These are phyloP conservation scores for Gracilaria gracilis DNA, from an alignment of 23 red algal species.

Conservation along the genomic window DNA sequence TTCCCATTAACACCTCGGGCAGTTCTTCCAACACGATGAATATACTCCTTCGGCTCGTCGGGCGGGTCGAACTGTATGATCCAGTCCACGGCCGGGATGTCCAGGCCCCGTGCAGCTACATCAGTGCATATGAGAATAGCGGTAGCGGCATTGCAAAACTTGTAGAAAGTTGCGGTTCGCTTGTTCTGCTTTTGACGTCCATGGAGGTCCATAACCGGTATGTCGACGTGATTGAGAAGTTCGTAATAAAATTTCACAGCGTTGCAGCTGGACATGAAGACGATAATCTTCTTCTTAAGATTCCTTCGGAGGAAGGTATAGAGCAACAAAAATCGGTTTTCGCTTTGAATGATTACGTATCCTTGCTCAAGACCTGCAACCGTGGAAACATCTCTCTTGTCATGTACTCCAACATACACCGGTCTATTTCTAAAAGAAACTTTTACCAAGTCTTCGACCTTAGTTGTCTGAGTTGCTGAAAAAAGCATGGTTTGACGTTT, in stretches of 20 bases:
- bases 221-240: slow-evolving; percentile 97
- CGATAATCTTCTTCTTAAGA: slow-evolving; percentile 99
- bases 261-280: slow-evolving; percentile 99
- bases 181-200: slow-evolving; percentile 99
- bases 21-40: slow-evolving; percentile 98
- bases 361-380: slow-evolving; percentile 96
- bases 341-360: slow-evolving; percentile 84
- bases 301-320: slow-evolving; percentile 97
- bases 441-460: slow-evolving; percentile 93
- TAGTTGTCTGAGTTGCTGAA: slow-evolving; percentile 98
- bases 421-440: slow-evolving; percentile 96
- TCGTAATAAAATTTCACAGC: slow-evolving; percentile 98
- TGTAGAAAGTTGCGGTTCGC: slow-evolving; percentile 96
- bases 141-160: slow-evolving; percentile 84
- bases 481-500: slow-evolving; percentile 98
- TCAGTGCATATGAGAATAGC: slow-evolving; percentile 98
- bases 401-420: slow-evolving; percentile 94
- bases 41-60: slow-evolving; percentile 99
- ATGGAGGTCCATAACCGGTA: slow-evolving; percentile 96
- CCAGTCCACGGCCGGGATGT: slow-evolving; percentile 99
- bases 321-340: slow-evolving; percentile 88
- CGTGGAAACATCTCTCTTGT: slow-evolving; percentile 80
- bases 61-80: slow-evolving; percentile 99
- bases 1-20: slow-evolving; percentile 92
- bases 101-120: slow-evolving; percentile 96